Conservation (phyloP, 2,329 filamentous ascomycete genomes). For the Aspergillus ruber region DNA sequence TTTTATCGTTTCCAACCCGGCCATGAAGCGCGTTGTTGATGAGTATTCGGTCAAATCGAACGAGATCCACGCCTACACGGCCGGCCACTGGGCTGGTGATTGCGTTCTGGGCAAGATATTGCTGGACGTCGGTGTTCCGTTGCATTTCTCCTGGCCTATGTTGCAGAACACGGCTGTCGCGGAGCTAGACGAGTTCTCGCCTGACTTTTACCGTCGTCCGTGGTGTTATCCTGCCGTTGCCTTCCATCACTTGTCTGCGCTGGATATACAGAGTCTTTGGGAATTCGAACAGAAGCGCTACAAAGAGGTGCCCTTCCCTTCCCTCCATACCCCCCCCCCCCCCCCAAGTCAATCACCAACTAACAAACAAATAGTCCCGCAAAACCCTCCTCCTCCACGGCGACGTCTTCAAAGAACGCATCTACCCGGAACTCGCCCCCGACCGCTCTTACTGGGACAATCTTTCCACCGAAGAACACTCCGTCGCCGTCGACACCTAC, state of each 20-base stretch:
- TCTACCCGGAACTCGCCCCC: slow-evolving; percentile 25
- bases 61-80: slow-evolving; percentile 42
- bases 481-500: slow-evolving; percentile 16
- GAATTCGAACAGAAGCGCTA: slow-evolving; percentile 48
- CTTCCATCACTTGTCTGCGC: slow-evolving; percentile 44
- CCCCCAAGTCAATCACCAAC: background rate
- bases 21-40: slow-evolving; percentile 40
- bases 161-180: slow-evolving; percentile 39
- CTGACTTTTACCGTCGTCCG: slow-evolving; percentile 33
- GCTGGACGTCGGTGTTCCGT: slow-evolving; percentile 39
- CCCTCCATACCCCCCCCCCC: background rate
- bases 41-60: slow-evolving; percentile 37
- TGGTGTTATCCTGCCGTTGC: slow-evolving; percentile 48
- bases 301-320: slow-evolving; percentile 50
- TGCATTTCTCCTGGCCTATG: slow-evolving; percentile 45
- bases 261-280: slow-evolving; percentile 39
- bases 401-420: slow-evolving; percentile 32
- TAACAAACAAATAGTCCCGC: slow-evolving; percentile 17
- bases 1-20: slow-evolving; percentile 47
- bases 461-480: slow-evolving; percentile 25
- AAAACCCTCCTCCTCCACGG: slow-evolving; percentile 26
- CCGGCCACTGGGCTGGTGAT: slow-evolving; percentile 45
- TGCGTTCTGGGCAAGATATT: slow-evolving; percentile 46
- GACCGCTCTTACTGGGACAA: slow-evolving; percentile 31
- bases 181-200: slow-evolving; percentile 39